Evolutionary conservation across 2,329 filamentous ascomycete species (phyloP), one percentile per base, ranked within the genome.

Genomic region (Verticillium zaregamsianum): DNA sequence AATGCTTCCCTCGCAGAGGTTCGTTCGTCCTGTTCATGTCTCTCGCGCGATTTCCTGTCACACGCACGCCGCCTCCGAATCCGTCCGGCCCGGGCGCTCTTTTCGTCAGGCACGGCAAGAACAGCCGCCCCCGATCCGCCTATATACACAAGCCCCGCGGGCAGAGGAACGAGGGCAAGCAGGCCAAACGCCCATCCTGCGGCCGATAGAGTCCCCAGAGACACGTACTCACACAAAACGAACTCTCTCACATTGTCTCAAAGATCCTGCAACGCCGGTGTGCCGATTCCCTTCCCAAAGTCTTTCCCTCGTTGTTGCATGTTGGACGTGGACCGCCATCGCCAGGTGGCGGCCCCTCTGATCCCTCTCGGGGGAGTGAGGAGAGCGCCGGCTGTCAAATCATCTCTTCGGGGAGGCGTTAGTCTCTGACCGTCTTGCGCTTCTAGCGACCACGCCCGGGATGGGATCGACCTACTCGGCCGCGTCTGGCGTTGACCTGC

Each of bases 401-500:
- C 35, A 52, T 40, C 23, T 54, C 54, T 56, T 6, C 11, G 45
- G 52, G 55, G 17, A 57, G 28, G 28, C n/a, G 37, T 59, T 56
- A 63, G 57, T 56, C 33, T 40, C 25, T 32, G 32, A 40, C 25
- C 55, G 52, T 33, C 55, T 33, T 55, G 35, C 20, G 28, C 14
- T 31, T 55, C 31, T 33, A 11, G 14, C 12, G 23, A 3, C 15
- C 15, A 17, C 20, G 40, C 45, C 15, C 33, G 15, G 55, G 35
- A 56, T 70, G 69, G 70, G 73, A 70, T 70, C 74, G 72, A 73
- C 83, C 78, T 81, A 86, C 84, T 70, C 86, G 82, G 73, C 85
- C 85, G 67, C 86, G 82, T 72, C 85, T 77, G 65, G 76, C 72
- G 72, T 83, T 85, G 66, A 78, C 79, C 67, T 84, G 82, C 67